These are phyloP conservation scores for Cupressus sempervirens DNA, from an alignment of 75 land plant genomes.

Conservation along the genomic window DNA sequence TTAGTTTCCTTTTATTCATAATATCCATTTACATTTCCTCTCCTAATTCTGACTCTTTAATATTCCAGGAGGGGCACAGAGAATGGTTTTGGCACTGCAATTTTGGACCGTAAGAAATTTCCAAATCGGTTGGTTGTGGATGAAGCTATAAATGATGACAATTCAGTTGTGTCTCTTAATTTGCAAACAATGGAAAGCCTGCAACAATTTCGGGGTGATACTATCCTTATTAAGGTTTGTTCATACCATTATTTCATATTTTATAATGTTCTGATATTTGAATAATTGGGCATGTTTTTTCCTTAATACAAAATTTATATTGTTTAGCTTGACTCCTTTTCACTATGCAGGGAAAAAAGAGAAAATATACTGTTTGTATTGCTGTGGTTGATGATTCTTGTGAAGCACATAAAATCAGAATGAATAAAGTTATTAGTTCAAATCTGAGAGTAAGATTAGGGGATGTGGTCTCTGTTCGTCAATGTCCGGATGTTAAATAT, in stretches of 20 bases:
- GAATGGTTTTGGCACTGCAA: slow-evolving; percentile 48
- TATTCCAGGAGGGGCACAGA: slow-evolving; percentile 27
- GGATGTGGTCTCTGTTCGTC: slow-evolving; percentile 85
- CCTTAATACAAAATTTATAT: slow-evolving; percentile 7
- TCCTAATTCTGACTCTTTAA: not conserved
- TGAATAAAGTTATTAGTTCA: slow-evolving; percentile 80
- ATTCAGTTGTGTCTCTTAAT: slow-evolving; percentile 48
- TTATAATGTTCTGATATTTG: not conserved
- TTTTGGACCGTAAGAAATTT: slow-evolving; percentile 54
- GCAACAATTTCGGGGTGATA: slow-evolving; percentile 56
- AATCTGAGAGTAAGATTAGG: slow-evolving; percentile 82
- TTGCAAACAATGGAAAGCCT: slow-evolving; percentile 54
- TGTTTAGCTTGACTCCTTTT: not conserved
- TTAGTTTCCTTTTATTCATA: too few species aligned
- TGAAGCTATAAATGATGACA: slow-evolving; percentile 59
- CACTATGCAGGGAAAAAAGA: slow-evolving; percentile 67
- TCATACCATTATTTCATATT: not conserved
- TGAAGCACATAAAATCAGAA: slow-evolving; percentile 82
- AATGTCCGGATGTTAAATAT: slow-evolving; percentile 80
- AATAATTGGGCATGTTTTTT: not conserved
- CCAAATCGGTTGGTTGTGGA: slow-evolving; percentile 52
- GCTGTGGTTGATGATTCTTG: slow-evolving; percentile 80
- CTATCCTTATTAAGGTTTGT: slow-evolving; percentile 35
- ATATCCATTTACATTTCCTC: not conserved
- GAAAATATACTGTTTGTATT: slow-evolving; percentile 83